A percentile compares a stretch with the other conserved stretches of the same genome.
Evolutionary conservation across 2,329 filamentous ascomycete species (phyloP).

Genomic region (Lachnum nothofagi): DNA sequence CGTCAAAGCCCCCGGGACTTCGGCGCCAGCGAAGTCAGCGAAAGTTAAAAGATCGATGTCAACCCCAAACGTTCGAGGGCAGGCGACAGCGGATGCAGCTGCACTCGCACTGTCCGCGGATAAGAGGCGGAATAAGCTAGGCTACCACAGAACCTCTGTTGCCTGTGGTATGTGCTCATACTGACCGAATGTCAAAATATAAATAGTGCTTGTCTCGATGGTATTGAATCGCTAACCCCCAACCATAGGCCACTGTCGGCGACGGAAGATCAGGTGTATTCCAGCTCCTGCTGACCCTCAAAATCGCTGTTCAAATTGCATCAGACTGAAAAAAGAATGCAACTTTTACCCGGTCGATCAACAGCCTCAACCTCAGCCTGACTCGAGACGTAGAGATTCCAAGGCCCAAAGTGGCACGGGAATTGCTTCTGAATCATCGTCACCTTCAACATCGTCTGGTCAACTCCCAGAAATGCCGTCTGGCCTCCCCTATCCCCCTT

Average conservation of each 20-base stretch:
- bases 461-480: constrained; percentile 40
- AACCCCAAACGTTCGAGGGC: constrained; percentile 43
- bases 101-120: constrained; percentile 42
- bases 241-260: constrained; percentile 73
- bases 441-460: constrained; percentile 42
- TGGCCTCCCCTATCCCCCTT: constrained; percentile 39
- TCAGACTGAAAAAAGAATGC: constrained; percentile 89
- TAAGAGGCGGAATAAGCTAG: constrained; percentile 82
- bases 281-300: constrained; percentile 66
- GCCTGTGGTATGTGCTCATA: constrained; percentile 81
- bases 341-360: constrained; percentile 88
- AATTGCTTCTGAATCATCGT: constrained; percentile 43
- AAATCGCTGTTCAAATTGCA: constrained; percentile 84
- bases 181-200: constrained; percentile 5
- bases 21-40: constrained; percentile 20
- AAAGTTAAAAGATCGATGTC: constrained; percentile 46
- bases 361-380: constrained; percentile 52
- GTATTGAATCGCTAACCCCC: constrained; percentile 17
- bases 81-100: constrained; percentile 33
- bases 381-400: constrained; percentile 38
- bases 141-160: constrained; percentile 91
- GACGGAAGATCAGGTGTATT: constrained; percentile 89
- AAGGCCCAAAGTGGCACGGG: constrained; percentile 35
- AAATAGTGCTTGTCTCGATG: constrained; percentile 8
- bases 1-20: constrained; percentile 16